Conservation (phyloP, 495 filamentous ascomycete genomes). For the Coniosporium apollinis region DNA sequence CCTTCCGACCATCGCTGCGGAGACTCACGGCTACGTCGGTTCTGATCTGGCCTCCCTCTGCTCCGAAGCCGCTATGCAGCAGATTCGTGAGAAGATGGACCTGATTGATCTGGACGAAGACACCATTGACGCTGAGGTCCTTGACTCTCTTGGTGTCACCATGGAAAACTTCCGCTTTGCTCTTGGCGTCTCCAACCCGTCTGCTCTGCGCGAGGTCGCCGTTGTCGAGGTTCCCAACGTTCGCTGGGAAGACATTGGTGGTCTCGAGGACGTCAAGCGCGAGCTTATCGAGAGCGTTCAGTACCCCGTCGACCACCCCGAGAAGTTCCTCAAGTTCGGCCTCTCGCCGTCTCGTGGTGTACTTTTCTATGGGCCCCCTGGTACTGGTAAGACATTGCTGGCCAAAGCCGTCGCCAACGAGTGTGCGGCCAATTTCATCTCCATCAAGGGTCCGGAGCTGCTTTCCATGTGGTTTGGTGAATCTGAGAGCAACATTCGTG, state of each 20-base stretch:
- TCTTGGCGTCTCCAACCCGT: slow-evolving; percentile 94
- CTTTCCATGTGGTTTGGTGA: slow-evolving; percentile 99
- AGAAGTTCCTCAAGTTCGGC: slow-evolving; percentile 99
- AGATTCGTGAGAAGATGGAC: slow-evolving; percentile 99
- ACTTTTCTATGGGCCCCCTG: slow-evolving; percentile 92
- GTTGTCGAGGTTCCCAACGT: slow-evolving; percentile 98
- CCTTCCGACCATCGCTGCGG: slow-evolving; percentile 86
- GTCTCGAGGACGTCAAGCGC: slow-evolving; percentile 94
- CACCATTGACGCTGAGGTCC: slow-evolving; percentile 94
- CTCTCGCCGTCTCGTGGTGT: slow-evolving; percentile 96
- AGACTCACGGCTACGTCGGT: slow-evolving; percentile 98
- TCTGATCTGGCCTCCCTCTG: slow-evolving; percentile 98
- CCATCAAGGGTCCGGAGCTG: slow-evolving; percentile 93
- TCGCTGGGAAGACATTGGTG: slow-evolving; percentile 98
- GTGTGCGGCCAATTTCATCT: slow-evolving; percentile 98
- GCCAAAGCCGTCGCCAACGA: slow-evolving; percentile 99
- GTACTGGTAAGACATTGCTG: slow-evolving; percentile 99
- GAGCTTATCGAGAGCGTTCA: slow-evolving; percentile 99
- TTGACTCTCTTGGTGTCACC: slow-evolving; percentile 94
- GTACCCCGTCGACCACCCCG: slow-evolving; percentile 97
- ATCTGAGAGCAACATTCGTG: slow-evolving; percentile 98
- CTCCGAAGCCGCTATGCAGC: slow-evolving; percentile 98
- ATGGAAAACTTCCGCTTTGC: slow-evolving; percentile 99
- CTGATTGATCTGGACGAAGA: slow-evolving; percentile 98
- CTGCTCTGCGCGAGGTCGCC: slow-evolving; percentile 93